phyloP scores from a whole-genome alignment of 176 grass and related monocot species.

The Olyra latifolia region DNA sequence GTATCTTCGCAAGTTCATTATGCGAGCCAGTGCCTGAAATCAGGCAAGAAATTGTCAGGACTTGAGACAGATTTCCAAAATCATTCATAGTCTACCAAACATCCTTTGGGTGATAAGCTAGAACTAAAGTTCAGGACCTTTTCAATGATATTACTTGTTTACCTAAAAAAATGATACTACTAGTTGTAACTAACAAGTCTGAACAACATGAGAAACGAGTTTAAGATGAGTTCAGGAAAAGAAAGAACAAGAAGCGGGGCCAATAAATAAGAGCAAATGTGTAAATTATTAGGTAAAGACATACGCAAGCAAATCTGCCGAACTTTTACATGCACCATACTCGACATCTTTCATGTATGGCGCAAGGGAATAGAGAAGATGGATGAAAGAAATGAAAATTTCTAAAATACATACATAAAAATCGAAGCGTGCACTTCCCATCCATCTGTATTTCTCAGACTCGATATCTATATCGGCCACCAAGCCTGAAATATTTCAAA shows the following conservation, averaged over 20 bases:
- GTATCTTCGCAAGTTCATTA: slow-evolving; percentile 69
- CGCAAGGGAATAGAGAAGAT: background rate
- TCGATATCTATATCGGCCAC: slow-evolving; percentile 87
- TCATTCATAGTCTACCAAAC: background rate
- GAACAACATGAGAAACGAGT: background rate
- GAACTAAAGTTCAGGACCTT: background rate
- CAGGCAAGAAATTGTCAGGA: background rate
- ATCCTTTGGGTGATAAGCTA: background rate
- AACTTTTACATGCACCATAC: background rate
- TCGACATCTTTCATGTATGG: background rate
- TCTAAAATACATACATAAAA: slow-evolving; percentile 66
- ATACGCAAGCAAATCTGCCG: background rate
- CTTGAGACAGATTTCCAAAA: background rate
- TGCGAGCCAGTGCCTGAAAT: slow-evolving; percentile 66
- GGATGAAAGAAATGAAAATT: slow-evolving; percentile 2
- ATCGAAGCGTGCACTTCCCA: slow-evolving; percentile 79
- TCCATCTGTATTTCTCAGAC: slow-evolving; percentile 87
- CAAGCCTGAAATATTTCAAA: slow-evolving; percentile 52
- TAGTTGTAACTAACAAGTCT: background rate
- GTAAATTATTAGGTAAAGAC: background rate
- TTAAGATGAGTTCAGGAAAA: background rate
- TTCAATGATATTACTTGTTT: too few species aligned
- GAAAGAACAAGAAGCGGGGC: background rate
- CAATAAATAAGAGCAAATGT: background rate
- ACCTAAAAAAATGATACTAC: background rate